Conservation (phyloP, 345 rosid species). For the Orychophragmus violaceus region DNA sequence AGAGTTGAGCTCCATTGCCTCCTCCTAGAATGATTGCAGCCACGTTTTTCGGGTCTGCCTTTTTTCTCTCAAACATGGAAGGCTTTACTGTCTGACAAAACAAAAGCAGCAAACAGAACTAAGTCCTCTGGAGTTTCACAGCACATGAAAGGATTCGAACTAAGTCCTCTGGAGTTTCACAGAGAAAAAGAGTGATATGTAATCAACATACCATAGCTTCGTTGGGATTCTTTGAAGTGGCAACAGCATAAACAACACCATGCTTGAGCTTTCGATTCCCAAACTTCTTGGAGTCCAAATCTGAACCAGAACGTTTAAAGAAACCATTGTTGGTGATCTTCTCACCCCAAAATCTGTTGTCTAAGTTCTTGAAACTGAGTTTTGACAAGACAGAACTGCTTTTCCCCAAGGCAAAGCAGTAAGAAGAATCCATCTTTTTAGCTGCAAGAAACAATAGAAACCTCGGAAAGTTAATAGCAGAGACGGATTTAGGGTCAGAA, state of each 20-base stretch:
- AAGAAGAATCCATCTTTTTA: slow-evolving; percentile 58
- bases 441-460: slow-evolving; percentile 17
- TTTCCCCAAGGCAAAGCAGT: slow-evolving; percentile 43
- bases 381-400: slow-evolving; percentile 31
- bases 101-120: slow-evolving; percentile 2
- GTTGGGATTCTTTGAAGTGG: slow-evolving; percentile 55
- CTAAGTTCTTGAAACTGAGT: slow-evolving; percentile 32
- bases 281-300: slow-evolving; percentile 35
- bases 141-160: neutral
- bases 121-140: neutral
- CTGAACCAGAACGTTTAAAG: slow-evolving; percentile 30
- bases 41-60: slow-evolving; percentile 65
- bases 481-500: neutral
- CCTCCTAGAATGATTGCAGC: slow-evolving; percentile 86
- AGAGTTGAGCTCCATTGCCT: slow-evolving; percentile 78
- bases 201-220: slow-evolving; percentile 52
- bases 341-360: slow-evolving; percentile 50
- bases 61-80: slow-evolving; percentile 43
- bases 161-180: neutral
- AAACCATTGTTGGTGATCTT: slow-evolving; percentile 37
- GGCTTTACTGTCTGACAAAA: slow-evolving; percentile 42
- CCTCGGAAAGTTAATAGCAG: slow-evolving; percentile 23
- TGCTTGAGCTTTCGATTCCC: slow-evolving; percentile 39
- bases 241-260: slow-evolving; percentile 45
- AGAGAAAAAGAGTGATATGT: neutral